Conservation (phyloP, 176 grass and related monocot species). For the Bonia amplexicaulis region DNA sequence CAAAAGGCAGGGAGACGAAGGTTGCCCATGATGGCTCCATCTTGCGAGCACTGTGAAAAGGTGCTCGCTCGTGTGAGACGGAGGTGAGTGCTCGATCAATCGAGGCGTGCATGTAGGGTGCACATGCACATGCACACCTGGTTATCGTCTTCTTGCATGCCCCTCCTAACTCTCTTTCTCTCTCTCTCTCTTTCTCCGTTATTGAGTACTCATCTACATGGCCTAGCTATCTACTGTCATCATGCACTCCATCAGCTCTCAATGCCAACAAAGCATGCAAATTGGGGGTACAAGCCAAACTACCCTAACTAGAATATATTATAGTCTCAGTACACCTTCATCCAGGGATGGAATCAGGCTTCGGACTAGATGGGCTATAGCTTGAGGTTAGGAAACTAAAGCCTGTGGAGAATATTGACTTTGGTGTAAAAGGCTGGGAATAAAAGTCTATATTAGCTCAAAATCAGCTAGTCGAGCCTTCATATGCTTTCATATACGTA, state of each 20-base stretch:
- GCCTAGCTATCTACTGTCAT: neutral
- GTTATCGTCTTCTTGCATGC: conserved; percentile 2
- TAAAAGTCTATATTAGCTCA: too few relatives aligned
- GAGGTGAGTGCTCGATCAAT: conserved; percentile 12
- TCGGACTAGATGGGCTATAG: too few relatives aligned
- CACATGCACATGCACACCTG: neutral
- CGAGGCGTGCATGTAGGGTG: neutral
- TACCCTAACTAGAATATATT: too few relatives aligned
- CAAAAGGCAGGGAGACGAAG: neutral
- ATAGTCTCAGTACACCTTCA: too few relatives aligned
- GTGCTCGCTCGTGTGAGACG: conserved; percentile 1
- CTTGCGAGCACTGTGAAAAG: conserved; percentile 36
- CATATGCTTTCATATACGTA: too few relatives aligned
- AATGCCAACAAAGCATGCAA: too few relatives aligned
- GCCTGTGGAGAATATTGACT: too few relatives aligned
- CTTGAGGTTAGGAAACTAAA: too few relatives aligned
- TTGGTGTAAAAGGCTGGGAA: too few relatives aligned
- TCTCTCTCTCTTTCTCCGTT: neutral
- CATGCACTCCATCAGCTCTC: neutral
- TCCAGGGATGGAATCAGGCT: too few relatives aligned
- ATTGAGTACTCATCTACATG: conserved; percentile 30
- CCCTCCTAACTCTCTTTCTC: neutral
- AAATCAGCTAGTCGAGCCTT: too few relatives aligned
- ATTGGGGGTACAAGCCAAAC: too few relatives aligned
- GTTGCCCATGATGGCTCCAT: conserved; percentile 39